Evolutionary conservation across 1,284 basidiomycete genomes (phyloP).

Genomic region (Microbotryum lychnidis-dioicae): DNA sequence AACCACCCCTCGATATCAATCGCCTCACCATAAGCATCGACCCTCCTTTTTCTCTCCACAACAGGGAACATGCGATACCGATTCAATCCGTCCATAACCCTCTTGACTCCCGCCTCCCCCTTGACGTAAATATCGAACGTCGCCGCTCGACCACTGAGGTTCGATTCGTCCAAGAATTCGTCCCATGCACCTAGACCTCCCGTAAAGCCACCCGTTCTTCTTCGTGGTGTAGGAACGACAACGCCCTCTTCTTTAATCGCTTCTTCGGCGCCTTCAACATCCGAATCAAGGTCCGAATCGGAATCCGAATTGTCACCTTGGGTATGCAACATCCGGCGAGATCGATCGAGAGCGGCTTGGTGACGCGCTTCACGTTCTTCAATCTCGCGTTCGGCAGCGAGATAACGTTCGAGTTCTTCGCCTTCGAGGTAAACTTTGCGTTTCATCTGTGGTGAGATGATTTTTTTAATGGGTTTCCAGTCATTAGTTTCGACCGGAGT

Average conservation of each 20-base stretch:
- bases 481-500: neutral
- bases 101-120: conserved; percentile 53
- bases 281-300: conserved; percentile 22
- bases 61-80: conserved; percentile 97
- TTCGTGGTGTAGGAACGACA: conserved; percentile 19
- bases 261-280: conserved; percentile 39
- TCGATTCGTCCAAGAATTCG: conserved; percentile 33
- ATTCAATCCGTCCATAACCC: conserved; percentile 62
- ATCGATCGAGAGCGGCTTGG: conserved; percentile 72
- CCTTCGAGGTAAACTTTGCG: conserved; percentile 68
- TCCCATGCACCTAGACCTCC: conserved; percentile 35
- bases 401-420: conserved; percentile 71
- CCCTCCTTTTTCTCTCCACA: conserved; percentile 79
- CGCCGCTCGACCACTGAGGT: conserved; percentile 26
- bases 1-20: conserved; percentile 91
- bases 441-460: conserved; percentile 53
- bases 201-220: conserved; percentile 23
- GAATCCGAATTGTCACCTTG: conserved; percentile 55
- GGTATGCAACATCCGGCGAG: conserved; percentile 80
- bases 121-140: conserved; percentile 96
- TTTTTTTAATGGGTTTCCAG: neutral
- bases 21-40: conserved; percentile 93
- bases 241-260: conserved; percentile 61
- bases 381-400: conserved; percentile 66
- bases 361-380: conserved; percentile 81